Evolutionary conservation across 768 basidiomycete genomes (phyloP).

Genomic region (Astraeus odoratus): DNA sequence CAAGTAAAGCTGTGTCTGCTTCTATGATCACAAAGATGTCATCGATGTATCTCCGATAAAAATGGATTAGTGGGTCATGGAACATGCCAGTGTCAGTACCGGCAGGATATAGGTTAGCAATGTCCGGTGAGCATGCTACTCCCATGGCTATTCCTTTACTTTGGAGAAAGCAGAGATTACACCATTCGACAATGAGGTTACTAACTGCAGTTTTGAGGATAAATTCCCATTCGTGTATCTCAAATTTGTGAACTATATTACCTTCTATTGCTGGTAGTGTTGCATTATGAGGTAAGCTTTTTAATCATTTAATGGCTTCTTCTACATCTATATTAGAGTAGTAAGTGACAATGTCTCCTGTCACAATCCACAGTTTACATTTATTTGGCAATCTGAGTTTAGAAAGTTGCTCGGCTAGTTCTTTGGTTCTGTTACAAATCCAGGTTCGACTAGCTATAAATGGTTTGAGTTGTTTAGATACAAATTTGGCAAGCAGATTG

Average conservation of each 20-base stretch:
- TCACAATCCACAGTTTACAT: background rate
- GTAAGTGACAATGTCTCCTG: constrained; percentile 6
- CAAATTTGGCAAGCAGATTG: too few relatives aligned
- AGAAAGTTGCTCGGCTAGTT: background rate
- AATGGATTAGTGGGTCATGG: background rate
- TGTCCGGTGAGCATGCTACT: constrained; percentile 6
- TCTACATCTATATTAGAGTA: constrained; percentile 2
- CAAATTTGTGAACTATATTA: background rate
- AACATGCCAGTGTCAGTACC: background rate
- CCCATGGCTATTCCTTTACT: constrained; percentile 12
- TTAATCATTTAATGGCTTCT: background rate
- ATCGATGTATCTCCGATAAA: constrained; percentile 12
- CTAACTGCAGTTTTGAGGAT: background rate
- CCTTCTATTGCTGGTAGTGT: too few relatives aligned
- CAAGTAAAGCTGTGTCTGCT: background rate
- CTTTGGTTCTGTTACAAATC: background rate
- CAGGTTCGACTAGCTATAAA: background rate
- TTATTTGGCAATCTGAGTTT: background rate
- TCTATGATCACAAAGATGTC: constrained; percentile 5
- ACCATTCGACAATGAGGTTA: constrained; percentile 2
- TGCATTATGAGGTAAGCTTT: background rate
- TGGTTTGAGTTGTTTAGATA: background rate
- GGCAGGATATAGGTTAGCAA: constrained; percentile 12
- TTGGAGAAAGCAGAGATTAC: constrained; percentile 4
- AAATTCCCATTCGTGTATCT: background rate